Percentiles rank a stretch among this genome's conserved stretches.
Evolutionary conservation across 2,329 filamentous ascomycete species (phyloP).

Genomic region (Ophiocordyceps camponoti-saundersi): DNA sequence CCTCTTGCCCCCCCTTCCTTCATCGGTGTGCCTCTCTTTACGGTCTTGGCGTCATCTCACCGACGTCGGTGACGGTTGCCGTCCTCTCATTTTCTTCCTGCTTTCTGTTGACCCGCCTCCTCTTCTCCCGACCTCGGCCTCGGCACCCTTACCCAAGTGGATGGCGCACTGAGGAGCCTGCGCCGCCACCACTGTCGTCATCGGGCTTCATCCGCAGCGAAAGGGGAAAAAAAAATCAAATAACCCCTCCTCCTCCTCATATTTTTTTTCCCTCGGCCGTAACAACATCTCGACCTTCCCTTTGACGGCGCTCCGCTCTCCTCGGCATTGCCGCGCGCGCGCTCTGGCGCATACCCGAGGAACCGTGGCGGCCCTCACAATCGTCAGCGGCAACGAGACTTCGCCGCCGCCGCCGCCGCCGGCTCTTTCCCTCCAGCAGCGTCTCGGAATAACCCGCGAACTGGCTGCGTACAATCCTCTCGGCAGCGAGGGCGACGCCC

Average conservation of each 20-base stretch:
- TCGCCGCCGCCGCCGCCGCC: slow-evolving; percentile 7
- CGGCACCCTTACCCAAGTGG: slow-evolving; percentile 5
- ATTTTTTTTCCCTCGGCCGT: neutral
- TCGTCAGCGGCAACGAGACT: slow-evolving; percentile 31
- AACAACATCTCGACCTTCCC: neutral
- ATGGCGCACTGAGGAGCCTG: slow-evolving; percentile 16
- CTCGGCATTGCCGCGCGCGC: slow-evolving; percentile 3
- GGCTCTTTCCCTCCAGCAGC: slow-evolving; percentile 41
- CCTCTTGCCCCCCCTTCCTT: too few species aligned
- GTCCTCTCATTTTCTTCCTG: too few species aligned
- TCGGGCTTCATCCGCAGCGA: neutral
- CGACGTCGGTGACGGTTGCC: too few species aligned
- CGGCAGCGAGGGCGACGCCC: slow-evolving; percentile 34
- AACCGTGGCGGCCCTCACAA: slow-evolving; percentile 40
- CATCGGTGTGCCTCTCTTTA: too few species aligned
- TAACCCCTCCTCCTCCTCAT: neutral
- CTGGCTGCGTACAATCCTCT: slow-evolving; percentile 32
- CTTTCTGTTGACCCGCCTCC: too few species aligned
- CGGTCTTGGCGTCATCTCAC: too few species aligned
- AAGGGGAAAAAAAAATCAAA: too few species aligned
- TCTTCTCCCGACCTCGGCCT: neutral
- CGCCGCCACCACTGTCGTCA: slow-evolving; percentile 1
- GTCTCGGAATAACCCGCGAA: slow-evolving; percentile 37
- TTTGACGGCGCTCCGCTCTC: neutral
- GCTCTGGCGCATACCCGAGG: slow-evolving; percentile 14